Evolutionary conservation across 805 yeast genomes (phyloP).

Genomic region (Cyberlindnera japonica): DNA sequence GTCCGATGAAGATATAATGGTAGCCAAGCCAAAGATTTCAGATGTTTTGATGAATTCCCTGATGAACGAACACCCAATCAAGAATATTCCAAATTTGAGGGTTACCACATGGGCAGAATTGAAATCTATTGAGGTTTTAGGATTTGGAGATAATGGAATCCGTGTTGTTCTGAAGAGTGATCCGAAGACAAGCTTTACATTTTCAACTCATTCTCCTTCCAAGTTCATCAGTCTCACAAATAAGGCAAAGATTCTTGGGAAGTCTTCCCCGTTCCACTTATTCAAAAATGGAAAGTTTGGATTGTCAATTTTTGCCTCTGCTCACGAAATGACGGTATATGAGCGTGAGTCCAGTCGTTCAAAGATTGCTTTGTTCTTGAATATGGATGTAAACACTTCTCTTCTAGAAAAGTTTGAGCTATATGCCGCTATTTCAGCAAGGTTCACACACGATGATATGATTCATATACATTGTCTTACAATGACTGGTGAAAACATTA

Average conservation of each 20-base stretch:
- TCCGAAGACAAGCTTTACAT: constrained; percentile 19
- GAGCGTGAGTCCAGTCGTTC: constrained; percentile 53
- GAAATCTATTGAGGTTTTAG: constrained; percentile 48
- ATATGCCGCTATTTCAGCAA: constrained; percentile 47
- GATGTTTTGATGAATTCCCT: constrained; percentile 88
- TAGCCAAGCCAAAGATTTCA: constrained; percentile 53
- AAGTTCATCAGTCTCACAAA: constrained; percentile 55
- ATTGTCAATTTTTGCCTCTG: constrained; percentile 55
- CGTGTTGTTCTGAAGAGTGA: constrained; percentile 30
- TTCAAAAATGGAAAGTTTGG: constrained; percentile 49
- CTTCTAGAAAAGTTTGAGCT: constrained; percentile 37
- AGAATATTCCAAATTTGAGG: constrained; percentile 59
- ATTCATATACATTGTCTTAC: constrained; percentile 26
- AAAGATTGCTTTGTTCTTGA: constrained; percentile 63
- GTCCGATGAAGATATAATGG: constrained; percentile 18
- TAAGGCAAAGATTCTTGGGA: constrained; percentile 70
- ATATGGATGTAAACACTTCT: constrained; percentile 41
- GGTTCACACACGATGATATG: constrained; percentile 34
- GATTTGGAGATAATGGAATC: constrained; percentile 31
- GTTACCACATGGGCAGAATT: constrained; percentile 70
- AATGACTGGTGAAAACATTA: constrained; percentile 19
- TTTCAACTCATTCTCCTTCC: constrained; percentile 25
- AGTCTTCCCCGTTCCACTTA: constrained; percentile 82
- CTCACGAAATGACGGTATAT: constrained; percentile 58
- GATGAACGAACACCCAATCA: constrained; percentile 78